These are phyloP conservation scores for Sugiyamaella qingdaonensis DNA, from an alignment of 805 yeast species.

Conservation along the genomic window DNA sequence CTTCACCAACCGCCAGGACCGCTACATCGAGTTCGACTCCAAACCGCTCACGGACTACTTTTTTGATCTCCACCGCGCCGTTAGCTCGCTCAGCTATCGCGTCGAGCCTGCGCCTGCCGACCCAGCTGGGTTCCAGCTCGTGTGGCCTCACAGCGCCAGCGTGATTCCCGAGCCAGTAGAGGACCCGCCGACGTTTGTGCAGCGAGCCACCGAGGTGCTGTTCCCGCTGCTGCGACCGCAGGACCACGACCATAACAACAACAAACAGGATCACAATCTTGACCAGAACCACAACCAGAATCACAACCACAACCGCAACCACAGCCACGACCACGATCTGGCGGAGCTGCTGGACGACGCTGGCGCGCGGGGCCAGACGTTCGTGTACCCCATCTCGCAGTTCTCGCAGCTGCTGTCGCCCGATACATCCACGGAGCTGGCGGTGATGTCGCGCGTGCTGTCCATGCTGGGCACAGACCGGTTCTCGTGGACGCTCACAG, in stretches of 20 bases:
- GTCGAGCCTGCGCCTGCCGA: constrained; percentile 42
- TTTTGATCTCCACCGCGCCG: constrained; percentile 60
- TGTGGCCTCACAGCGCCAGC: constrained; percentile 70
- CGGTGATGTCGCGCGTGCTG: constrained; percentile 58
- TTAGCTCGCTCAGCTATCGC: constrained; percentile 68
- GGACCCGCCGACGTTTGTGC: constrained; percentile 25
- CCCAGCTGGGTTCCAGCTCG: constrained; percentile 49
- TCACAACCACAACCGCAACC: background rate
- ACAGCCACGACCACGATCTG: constrained; percentile 22
- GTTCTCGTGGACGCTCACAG: constrained; percentile 81
- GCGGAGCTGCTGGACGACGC: background rate
- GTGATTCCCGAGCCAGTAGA: constrained; percentile 56
- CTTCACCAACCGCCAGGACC: constrained; percentile 90
- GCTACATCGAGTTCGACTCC: constrained; percentile 73
- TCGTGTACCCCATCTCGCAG: constrained; percentile 88
- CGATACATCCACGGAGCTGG: constrained; percentile 77
- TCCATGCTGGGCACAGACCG: constrained; percentile 51
- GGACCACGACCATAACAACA: background rate
- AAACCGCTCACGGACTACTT: constrained; percentile 64
- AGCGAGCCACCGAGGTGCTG: constrained; percentile 47
- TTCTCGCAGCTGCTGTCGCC: constrained; percentile 73
- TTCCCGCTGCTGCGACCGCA: constrained; percentile 52
- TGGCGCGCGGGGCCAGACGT: constrained; percentile 43
- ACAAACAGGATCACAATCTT: background rate
- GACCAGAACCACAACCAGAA: constrained; percentile 20